Evolutionary conservation across 2,329 filamentous ascomycete species (phyloP), one percentile per base, ranked within the genome.

Genomic region (Phialophora chinensis): DNA sequence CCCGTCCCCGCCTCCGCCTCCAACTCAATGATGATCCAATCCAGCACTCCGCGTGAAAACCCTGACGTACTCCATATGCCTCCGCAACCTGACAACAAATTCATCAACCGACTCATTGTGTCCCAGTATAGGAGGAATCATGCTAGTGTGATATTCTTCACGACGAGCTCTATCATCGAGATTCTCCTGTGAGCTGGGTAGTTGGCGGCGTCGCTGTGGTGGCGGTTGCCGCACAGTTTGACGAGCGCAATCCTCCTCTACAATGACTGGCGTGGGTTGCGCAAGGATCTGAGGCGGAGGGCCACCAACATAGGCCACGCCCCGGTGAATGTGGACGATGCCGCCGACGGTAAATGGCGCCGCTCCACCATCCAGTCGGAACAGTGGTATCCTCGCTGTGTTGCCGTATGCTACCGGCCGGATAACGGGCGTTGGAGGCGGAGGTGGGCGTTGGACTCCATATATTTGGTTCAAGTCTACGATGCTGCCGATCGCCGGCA

Each of bases 381-480:
- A 60, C 23, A 31, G 23, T 29, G 29, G 27, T 50, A 60, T 20
- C 33, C 11, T 10, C 29, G 27, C 23, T 25, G 29, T 8, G 11
- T 44, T 44, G 4, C 23, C 11, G 44, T 60, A 27, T 5, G 25
- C 3, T 12, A 49, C 56, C 1, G 57, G 42, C 23, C 42, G 29
- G 17, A 60, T 49, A 3, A 27, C 31, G 4, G 57, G 57, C 23
- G 57, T 60, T 49, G 44, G 25, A 17, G 57, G 57, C 20, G 57
- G 23, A 33, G 57, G n/a, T 23, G 42, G 25, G 8, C 23, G 17
- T 44, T 17, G 38, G 14, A 31, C 6, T 23, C 29, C 27, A 29
- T 60, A 35, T 17, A 27, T 52, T 31, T 25, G 57, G 31, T 35
- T 33, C 27, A 60, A 50, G 38, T 60, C 25, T n/a, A 47, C 57